Percentiles rank a stretch among this genome's conserved stretches.
Conservation (phyloP, 1,139 yeast species). For the Candida labiduridarum region DNA sequence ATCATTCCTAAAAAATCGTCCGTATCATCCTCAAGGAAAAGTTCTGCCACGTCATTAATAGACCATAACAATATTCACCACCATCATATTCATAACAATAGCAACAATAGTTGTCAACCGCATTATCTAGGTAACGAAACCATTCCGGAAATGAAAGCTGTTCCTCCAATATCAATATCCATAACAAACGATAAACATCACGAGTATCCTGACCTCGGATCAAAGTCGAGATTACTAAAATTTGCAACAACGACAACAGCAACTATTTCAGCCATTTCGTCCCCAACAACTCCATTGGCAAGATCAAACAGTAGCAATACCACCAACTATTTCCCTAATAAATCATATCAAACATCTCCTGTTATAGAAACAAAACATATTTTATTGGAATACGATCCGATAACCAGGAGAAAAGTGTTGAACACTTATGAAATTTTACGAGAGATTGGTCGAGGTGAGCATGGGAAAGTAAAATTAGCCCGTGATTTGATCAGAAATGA, state of each 20-base stretch:
- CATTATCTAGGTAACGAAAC: neutral
- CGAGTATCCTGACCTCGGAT: neutral
- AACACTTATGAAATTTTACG: constrained; percentile 87
- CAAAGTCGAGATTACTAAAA: neutral
- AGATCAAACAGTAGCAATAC: neutral
- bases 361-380: constrained; percentile 88
- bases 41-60: constrained; percentile 19
- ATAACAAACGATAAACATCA: neutral
- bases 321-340: constrained; percentile 9
- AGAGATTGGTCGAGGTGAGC: constrained; percentile 95
- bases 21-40: constrained; percentile 21
- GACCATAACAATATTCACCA: constrained; percentile 4
- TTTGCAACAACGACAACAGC: neutral
- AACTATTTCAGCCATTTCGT: neutral
- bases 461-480: constrained; percentile 95
- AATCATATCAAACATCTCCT: constrained; percentile 16
- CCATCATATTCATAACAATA: neutral
- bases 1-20: constrained; percentile 21
- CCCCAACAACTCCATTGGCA: neutral
- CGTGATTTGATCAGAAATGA: constrained; percentile 69
- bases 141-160: constrained; percentile 3
- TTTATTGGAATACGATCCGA: constrained; percentile 85
- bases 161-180: neutral
- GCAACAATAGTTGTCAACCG: constrained; percentile 1
- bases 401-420: constrained; percentile 77